Evolutionary conservation across 768 basidiomycete species (phyloP).

Genomic region (Ephemerocybe angulata): DNA sequence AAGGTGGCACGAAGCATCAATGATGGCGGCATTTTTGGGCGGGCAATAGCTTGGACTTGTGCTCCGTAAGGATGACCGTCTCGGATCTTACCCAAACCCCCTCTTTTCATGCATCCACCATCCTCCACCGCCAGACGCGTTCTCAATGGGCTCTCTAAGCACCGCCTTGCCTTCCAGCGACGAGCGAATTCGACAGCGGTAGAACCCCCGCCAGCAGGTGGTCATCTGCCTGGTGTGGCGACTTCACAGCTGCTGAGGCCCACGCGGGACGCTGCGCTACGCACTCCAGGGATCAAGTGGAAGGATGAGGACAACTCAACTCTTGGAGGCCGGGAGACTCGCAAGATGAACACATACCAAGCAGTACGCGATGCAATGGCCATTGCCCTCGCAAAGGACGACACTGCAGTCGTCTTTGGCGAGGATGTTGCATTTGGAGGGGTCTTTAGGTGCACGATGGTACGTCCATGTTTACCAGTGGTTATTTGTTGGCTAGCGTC

Average conservation of each 20-base stretch:
- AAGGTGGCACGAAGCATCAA: too few species aligned
- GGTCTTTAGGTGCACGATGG: conserved; percentile 93
- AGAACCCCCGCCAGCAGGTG: conserved; percentile 75
- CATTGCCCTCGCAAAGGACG: conserved; percentile 81
- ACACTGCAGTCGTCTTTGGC: conserved; percentile 85
- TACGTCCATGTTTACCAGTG: conserved; percentile 26
- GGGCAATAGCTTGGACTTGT: too few species aligned
- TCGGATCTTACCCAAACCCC: conserved; percentile 44
- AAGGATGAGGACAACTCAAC: conserved; percentile 54
- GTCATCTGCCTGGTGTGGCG: conserved; percentile 70
- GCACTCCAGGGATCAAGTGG: conserved; percentile 73
- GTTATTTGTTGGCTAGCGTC: not conserved
- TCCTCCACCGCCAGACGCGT: conserved; percentile 13
- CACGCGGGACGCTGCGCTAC: conserved; percentile 67
- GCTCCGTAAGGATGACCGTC: too few species aligned
- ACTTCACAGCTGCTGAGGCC: conserved; percentile 60
- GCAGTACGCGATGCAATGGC: conserved; percentile 89
- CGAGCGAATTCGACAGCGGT: conserved; percentile 52
- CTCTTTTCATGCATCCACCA: conserved; percentile 36
- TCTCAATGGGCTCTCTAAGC: conserved; percentile 10
- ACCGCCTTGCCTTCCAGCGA: conserved; percentile 17
- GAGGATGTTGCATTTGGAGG: conserved; percentile 93
- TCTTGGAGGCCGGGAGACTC: conserved; percentile 76
- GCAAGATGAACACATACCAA: conserved; percentile 95
- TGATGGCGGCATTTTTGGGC: conserved; percentile 1